Evolutionary conservation across 345 rosid genomes (phyloP), one percentile per base, ranked within the genome.

Genomic region (Gossypium rotundifolium): DNA sequence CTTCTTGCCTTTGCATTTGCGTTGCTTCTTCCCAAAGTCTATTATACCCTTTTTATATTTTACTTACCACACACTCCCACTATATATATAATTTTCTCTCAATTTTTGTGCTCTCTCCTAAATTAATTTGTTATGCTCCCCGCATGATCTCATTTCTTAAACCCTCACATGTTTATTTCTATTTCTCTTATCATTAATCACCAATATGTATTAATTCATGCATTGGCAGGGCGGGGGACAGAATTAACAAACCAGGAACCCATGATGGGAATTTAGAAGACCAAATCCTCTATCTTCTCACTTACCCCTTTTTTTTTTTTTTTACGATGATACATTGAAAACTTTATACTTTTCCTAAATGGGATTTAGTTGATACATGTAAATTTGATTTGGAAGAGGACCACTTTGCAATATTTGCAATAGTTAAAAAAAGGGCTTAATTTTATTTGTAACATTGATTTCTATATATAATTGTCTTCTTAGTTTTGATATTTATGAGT

Each of bases 11-110:
- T 52, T 14, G 54, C 54, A 51, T 33, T 16, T 16, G 57, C 57
- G 13, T 58, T 66, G 76, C 57, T 57, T 75, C 63, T 17, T 33
- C 60, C 16, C 69, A 45, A 70, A 71, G 78, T 33, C 2, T 9
- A 5, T 33, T 33, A 5, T 33, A 33, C 40, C 40, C 40, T 33
- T 33, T 33, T 33, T 33, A 33, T 33, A 33, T 33, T 4, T 33
- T 33, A 5, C 40, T 33, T 33, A 0, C 40, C 40, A 33, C 40
- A 33, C 5, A 33, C 40, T 33, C 40, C 40, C 40, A 33, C 7
- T 33, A 33, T 33, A 33, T 6, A 33, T 5, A 33, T 33, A 33
- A 33, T 33, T 33, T 33, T 33, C 40, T 33, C 40, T 33, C 40
- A 33, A 33, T 4, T 33, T 33, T 33, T 33, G 40, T 33, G 40